A percentile compares a stretch with the other conserved stretches of the same genome.
These are phyloP conservation scores for Pestalotiopsis sp. DNA, from an alignment of 2,329 filamentous ascomycete species.

Conservation along the genomic window DNA sequence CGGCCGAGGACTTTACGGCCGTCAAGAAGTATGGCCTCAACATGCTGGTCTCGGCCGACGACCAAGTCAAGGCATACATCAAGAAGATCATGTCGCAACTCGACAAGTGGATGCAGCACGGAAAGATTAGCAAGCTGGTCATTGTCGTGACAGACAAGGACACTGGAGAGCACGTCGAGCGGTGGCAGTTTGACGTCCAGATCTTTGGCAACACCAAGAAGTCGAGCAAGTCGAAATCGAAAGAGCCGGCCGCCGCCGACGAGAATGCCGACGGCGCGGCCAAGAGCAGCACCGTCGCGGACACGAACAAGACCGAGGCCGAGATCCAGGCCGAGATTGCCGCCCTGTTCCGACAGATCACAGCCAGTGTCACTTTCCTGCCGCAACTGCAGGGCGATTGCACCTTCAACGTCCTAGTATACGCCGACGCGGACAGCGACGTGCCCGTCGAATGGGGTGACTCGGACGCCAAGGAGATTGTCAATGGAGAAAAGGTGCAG, in stretches of 20 bases:
- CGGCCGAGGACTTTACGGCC: constrained; percentile 93
- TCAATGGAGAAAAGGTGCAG: constrained; percentile 92
- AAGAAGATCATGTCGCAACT: constrained; percentile 99
- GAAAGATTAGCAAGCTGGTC: constrained; percentile 96
- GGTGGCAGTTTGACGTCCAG: constrained; percentile 91
- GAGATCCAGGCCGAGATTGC: constrained; percentile 97
- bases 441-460: constrained; percentile 99
- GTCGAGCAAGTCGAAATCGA: constrained; percentile 47
- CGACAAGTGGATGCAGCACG: constrained; percentile 95
- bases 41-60: constrained; percentile 95
- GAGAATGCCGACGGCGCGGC: constrained; percentile 29
- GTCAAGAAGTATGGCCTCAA: constrained; percentile 99
- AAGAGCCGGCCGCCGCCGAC: constrained; percentile 50
- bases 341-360: constrained; percentile 96
- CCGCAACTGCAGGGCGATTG: constrained; percentile 93
- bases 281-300: constrained; percentile 17
- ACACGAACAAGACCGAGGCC: constrained; percentile 81
- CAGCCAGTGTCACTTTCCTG: constrained; percentile 93
- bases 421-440: constrained; percentile 94
- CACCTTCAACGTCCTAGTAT: constrained; percentile 98
- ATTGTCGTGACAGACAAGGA: constrained; percentile 97
- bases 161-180: constrained; percentile 91
- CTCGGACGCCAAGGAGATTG: constrained; percentile 95
- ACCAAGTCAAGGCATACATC: constrained; percentile 98
- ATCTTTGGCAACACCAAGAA: constrained; percentile 35